Evolutionary conservation across 257 asterid genomes (phyloP).

Genomic region (Parsonsia alboflavescens): DNA sequence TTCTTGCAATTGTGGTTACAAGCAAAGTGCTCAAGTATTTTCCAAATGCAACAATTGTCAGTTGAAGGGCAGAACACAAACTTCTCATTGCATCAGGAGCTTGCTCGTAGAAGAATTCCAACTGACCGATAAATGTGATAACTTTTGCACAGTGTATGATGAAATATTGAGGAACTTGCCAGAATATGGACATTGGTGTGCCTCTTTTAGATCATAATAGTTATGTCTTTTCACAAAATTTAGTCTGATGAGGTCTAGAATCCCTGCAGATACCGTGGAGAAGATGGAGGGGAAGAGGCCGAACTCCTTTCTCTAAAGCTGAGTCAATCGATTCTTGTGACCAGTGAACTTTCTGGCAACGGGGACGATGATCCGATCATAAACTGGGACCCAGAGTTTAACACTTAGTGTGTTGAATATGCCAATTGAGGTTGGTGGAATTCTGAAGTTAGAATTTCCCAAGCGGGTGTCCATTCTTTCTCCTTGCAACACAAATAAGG

Average conservation of each 20-base stretch:
- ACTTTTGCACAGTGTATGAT: conserved; percentile 72
- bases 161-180: conserved; percentile 75
- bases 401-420: conserved; percentile 58
- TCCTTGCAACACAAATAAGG: too few species aligned
- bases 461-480: too few species aligned
- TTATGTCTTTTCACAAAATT: conserved; percentile 40
- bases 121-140: conserved; percentile 59
- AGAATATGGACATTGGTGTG: conserved; percentile 58
- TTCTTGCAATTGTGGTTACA: conserved; percentile 43
- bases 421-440: too few species aligned
- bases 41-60: conserved; percentile 56
- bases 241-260: conserved; percentile 50
- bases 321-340: conserved; percentile 58
- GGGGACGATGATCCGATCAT: conserved; percentile 50
- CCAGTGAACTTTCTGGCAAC: conserved; percentile 55
- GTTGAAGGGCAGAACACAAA: conserved; percentile 51
- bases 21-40: conserved; percentile 52
- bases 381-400: conserved; percentile 66
- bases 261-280: conserved; percentile 56
- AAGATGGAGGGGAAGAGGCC: conserved; percentile 65
- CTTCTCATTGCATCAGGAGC: conserved; percentile 76
- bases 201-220: conserved; percentile 25
- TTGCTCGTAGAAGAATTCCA: too few species aligned
- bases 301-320: conserved; percentile 54
- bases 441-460: too few species aligned